These are phyloP conservation scores for Vigna mungo DNA, from an alignment of 306 rosid species.

Conservation along the genomic window DNA sequence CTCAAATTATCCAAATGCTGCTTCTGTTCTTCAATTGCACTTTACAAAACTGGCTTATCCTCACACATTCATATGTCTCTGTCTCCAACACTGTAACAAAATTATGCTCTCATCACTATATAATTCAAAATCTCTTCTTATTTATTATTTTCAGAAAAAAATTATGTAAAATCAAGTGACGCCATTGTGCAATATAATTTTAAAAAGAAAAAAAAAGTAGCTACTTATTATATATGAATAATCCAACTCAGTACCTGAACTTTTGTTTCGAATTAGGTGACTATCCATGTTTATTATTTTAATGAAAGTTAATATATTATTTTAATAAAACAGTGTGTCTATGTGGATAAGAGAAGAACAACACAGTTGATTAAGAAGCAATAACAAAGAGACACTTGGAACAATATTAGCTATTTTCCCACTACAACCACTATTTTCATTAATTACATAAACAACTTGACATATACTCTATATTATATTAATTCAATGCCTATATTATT, in stretches of 20 bases:
- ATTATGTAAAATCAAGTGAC: no score
- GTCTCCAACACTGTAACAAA: background rate
- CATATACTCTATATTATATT: no score
- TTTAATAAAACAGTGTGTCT: background rate
- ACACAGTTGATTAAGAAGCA: background rate
- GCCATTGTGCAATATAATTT: background rate
- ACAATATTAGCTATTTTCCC: background rate
- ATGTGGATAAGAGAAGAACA: background rate
- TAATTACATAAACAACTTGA: no score
- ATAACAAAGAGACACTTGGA: background rate
- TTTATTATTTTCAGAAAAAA: no score
- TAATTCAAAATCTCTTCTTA: background rate
- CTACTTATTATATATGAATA: background rate
- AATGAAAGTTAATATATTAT: background rate
- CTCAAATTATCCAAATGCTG: conserved; percentile 27
- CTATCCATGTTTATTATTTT: background rate
- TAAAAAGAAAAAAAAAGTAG: background rate
- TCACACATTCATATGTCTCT: background rate
- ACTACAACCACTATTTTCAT: background rate
- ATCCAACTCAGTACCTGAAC: background rate
- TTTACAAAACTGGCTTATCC: conserved; percentile 5
- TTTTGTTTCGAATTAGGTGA: background rate
- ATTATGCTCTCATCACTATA: background rate
- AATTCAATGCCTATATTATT: no score
- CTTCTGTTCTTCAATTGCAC: background rate